These are phyloP conservation scores for Grosmannia clavigera DNA, from an alignment of 2,329 filamentous ascomycete genomes.

Conservation along the genomic window DNA sequence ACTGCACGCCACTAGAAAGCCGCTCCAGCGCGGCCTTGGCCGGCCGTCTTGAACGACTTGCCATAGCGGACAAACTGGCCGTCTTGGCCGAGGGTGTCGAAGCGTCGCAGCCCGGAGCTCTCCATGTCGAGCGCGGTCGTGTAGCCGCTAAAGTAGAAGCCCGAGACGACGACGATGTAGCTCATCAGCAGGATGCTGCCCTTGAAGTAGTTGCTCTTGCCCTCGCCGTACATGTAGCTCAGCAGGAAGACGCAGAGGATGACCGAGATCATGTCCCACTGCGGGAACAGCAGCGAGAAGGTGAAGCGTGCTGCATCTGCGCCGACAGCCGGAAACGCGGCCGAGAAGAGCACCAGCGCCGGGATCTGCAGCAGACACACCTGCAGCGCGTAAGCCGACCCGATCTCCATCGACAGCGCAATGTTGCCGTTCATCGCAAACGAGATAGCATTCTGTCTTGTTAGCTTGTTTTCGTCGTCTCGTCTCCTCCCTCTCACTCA, in stretches of 20 bases:
- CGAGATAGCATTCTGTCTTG: constrained; percentile 78
- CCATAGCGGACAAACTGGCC: constrained; percentile 33
- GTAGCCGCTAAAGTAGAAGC: constrained; percentile 73
- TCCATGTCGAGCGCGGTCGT: constrained; percentile 24
- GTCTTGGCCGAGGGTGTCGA: constrained; percentile 39
- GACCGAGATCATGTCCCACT: constrained; percentile 98
- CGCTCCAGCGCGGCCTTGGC: constrained; percentile 22
- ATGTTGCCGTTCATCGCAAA: constrained; percentile 99
- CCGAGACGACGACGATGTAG: constrained; percentile 82
- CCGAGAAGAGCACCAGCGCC: constrained; percentile 82
- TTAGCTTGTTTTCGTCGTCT: neutral
- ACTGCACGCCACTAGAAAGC: constrained; percentile 15
- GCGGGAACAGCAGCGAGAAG: constrained; percentile 85
- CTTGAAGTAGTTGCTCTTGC: constrained; percentile 99
- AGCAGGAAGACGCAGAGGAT: constrained; percentile 93
- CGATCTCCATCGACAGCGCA: constrained; percentile 96
- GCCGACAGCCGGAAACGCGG: constrained; percentile 40
- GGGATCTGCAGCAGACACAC: constrained; percentile 93
- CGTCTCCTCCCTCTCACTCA: constrained; percentile 29
- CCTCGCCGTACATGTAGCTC: constrained; percentile 95
- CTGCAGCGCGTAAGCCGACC: constrained; percentile 90
- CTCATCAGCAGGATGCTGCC: constrained; percentile 87
- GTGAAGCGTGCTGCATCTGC: constrained; percentile 43
- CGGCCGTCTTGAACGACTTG: neutral
- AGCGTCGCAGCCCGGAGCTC: constrained; percentile 27